Evolutionary conservation across 2,329 filamentous ascomycete species (phyloP), one percentile per base, ranked within the genome.

Genomic region (Davidsoniella neocaledoniae): DNA sequence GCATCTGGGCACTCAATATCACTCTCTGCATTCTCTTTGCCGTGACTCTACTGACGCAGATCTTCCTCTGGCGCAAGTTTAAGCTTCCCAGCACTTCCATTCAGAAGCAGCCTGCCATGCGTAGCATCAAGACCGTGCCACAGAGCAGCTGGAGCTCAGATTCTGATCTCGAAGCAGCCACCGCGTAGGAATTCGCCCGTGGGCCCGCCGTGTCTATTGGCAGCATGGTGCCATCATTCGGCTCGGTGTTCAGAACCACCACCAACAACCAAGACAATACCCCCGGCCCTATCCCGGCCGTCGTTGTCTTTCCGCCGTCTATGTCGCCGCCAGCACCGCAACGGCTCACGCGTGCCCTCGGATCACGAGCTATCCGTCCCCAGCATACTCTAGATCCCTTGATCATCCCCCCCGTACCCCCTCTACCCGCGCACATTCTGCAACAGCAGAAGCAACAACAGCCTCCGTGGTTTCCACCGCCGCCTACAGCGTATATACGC

Each of bases 1-100:
- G 83, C 14, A 76, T 91, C 56, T 94, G 87, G 88, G 87, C 86
- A 1, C 65, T 94, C 53, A 76, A 78, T 62, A 88, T 94, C 63
- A 79, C 79, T 4, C 73, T 93, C 46, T 86, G 79, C 62, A 74
- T 83, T 41, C 66, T 86, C 36, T 85, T 84, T 58, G 71, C 76
- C 54, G 72, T 84, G 53, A 81, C 77, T 2, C 66, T 70, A 43
- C 63, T 81, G 46, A 70, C 74, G 43, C 73, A 70, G 26, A 63
- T 69, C 50, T 76, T 77, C 56, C 67, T 86, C 38, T 83, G 79
- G 76, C 72, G 74, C 55, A 72, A 74, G 40, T 16, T n/a, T 8
- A 49, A 23, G 39, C 40, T 55, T 36, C 43, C 46, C 51, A 37
- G 33, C 45, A 43, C 9, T 25, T 33, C 19, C 19, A 49, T 6